A percentile compares a stretch with the other conserved stretches of the same genome.
Evolutionary conservation across 768 basidiomycete species (phyloP).

Genomic region (Astraeus odoratus): DNA sequence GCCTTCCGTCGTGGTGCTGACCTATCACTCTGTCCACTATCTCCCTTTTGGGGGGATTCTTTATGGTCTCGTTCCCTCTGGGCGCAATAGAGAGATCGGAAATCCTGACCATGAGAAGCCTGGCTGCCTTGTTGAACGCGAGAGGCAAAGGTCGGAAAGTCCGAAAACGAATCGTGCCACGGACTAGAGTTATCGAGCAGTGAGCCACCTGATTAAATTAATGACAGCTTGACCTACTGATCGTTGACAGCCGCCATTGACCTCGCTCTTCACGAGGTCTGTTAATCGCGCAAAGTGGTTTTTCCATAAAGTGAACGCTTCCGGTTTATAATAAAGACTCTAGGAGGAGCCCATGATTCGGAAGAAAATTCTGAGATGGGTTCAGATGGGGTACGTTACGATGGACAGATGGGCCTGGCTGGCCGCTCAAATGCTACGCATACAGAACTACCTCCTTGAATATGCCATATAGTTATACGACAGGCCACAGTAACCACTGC

Average conservation of each 20-base stretch:
- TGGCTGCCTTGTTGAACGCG: constrained; percentile 13
- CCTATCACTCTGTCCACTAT: constrained; percentile 19
- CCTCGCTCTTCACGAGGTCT: constrained; percentile 43
- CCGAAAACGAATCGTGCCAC: constrained; percentile 25
- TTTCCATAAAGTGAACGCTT: constrained; percentile 73
- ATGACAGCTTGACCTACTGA: constrained; percentile 31
- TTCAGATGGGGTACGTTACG: constrained; percentile 45
- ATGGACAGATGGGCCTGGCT: constrained; percentile 43
- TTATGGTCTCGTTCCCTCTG: constrained; percentile 10
- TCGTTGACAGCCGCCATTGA: constrained; percentile 38
- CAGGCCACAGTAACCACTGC: constrained; percentile 32
- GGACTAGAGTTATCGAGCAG: constrained; percentile 8
- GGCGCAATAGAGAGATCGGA: constrained; percentile 16
- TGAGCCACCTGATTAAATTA: background rate
- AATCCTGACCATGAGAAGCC: constrained; percentile 17
- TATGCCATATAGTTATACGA: constrained; percentile 45
- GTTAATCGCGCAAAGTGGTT: constrained; percentile 58
- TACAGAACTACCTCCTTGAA: constrained; percentile 38
- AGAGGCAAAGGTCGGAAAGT: constrained; percentile 21
- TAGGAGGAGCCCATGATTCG: constrained; percentile 55
- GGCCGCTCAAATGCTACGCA: too few species aligned
- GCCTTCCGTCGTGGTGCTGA: constrained; percentile 16
- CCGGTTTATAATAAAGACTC: constrained; percentile 65
- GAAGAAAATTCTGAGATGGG: background rate
- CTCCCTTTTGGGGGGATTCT: constrained; percentile 8